Percentiles rank a stretch among this genome's conserved stretches.
Conservation (phyloP, 345 rosid genomes). For the Geranium rotundifolium region DNA sequence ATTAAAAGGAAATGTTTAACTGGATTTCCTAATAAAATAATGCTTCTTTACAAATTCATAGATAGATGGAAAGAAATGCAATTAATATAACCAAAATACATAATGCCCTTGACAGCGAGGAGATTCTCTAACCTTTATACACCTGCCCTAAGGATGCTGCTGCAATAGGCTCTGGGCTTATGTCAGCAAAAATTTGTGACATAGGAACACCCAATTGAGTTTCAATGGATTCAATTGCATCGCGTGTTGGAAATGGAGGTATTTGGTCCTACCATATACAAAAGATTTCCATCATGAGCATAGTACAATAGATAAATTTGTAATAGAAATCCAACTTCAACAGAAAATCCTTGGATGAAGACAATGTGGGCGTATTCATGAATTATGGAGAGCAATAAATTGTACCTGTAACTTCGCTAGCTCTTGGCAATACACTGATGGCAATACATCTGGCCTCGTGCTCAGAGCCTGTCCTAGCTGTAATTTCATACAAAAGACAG, state of each 20-base stretch:
- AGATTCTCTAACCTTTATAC: conserved; percentile 66
- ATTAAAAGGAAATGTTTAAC: conserved; percentile 17
- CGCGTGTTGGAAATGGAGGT: conserved; percentile 73
- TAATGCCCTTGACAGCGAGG: conserved; percentile 8
- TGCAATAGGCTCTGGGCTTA: conserved; percentile 78
- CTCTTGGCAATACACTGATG: conserved; percentile 77
- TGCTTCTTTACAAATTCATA: background rate
- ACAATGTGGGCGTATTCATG: background rate
- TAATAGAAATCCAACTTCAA: background rate
- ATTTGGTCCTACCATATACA: conserved; percentile 66
- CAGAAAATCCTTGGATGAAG: background rate
- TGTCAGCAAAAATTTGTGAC: conserved; percentile 69
- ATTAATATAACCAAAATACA: background rate
- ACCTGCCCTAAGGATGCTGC: conserved; percentile 98
- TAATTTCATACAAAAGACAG: conserved; percentile 6
- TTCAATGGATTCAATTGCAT: conserved; percentile 76
- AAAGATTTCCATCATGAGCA: conserved; percentile 4
- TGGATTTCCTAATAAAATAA: conserved; percentile 6
- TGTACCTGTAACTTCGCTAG: conserved; percentile 86
- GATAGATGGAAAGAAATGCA: background rate
- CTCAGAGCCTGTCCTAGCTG: conserved; percentile 98
- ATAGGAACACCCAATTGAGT: conserved; percentile 61
- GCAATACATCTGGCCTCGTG: conserved; percentile 88
- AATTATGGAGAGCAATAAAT: background rate
- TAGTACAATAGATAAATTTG: background rate